A percentile compares a stretch with the other conserved stretches of the same genome.
Evolutionary conservation across 2,329 filamentous ascomycete genomes (phyloP).

Genomic region (Fusarium subtropicale): DNA sequence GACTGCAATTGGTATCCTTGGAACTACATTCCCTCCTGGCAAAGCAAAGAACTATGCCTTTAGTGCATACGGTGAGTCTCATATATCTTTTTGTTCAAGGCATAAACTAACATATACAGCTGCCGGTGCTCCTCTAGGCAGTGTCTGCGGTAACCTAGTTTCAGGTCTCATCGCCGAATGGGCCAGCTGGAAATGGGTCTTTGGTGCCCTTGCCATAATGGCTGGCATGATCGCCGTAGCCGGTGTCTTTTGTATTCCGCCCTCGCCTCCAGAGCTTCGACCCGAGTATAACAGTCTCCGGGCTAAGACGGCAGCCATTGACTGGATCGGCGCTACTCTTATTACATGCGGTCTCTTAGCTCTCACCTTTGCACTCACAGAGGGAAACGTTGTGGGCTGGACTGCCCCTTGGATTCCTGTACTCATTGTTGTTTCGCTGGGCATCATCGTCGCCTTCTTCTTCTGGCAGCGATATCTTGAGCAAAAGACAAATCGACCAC

Average conservation of each 20-base stretch:
- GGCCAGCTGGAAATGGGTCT: slow-evolving; percentile 74
- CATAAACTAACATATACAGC: slow-evolving; percentile 50
- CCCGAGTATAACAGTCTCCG: slow-evolving; percentile 42
- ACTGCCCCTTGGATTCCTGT: slow-evolving; percentile 69
- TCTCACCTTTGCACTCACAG: slow-evolving; percentile 74
- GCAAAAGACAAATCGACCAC: slow-evolving; percentile 53
- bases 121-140: slow-evolving; percentile 73
- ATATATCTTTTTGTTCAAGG: too few relatives aligned
- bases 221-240: slow-evolving; percentile 67
- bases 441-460: slow-evolving; percentile 67
- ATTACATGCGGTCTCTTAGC: slow-evolving; percentile 72
- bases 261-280: slow-evolving; percentile 53
- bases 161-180: slow-evolving; percentile 73
- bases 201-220: slow-evolving; percentile 72
- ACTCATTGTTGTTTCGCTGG: slow-evolving; percentile 67
- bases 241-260: slow-evolving; percentile 70
- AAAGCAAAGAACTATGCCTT: slow-evolving; percentile 79
- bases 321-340: slow-evolving; percentile 74
- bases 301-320: slow-evolving; percentile 61
- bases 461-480: slow-evolving; percentile 67
- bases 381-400: slow-evolving; percentile 78
- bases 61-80: slow-evolving; percentile 64
- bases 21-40: slow-evolving; percentile 73
- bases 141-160: slow-evolving; percentile 72
- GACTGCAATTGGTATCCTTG: slow-evolving; percentile 76